phyloP scores from a whole-genome alignment of 306 rosid species.

The Luffa acutangula region DNA sequence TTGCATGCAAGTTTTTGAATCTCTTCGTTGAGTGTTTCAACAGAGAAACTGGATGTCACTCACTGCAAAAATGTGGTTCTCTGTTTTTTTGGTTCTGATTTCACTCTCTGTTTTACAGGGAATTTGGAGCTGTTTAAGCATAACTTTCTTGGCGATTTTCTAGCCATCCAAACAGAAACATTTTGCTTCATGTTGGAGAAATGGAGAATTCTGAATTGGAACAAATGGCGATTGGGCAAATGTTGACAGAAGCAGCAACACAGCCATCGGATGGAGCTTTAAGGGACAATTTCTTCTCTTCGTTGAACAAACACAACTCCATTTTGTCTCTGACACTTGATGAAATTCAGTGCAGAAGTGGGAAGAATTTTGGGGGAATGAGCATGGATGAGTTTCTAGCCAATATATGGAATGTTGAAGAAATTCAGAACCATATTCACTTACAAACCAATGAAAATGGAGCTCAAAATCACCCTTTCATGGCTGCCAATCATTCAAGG shows the following conservation, averaged over 20 bases:
- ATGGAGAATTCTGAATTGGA: not conserved
- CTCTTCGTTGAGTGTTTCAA: not conserved
- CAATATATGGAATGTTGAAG: constrained; percentile 51
- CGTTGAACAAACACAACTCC: constrained; percentile 25
- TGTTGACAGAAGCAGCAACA: not conserved
- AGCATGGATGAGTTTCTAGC: constrained; percentile 69
- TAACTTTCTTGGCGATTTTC: not conserved
- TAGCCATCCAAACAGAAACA: not conserved
- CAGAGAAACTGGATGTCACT: not conserved
- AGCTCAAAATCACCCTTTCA: constrained; percentile 1
- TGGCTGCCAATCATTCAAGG: constrained; percentile 1
- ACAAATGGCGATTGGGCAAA: not conserved
- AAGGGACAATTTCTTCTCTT: constrained; percentile 12
- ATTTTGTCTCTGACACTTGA: constrained; percentile 36
- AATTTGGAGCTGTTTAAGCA: not conserved
- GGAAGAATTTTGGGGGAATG: constrained; percentile 45
- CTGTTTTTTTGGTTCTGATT: not conserved
- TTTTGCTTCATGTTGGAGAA: not conserved
- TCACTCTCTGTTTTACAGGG: not conserved
- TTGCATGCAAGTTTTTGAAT: not conserved
- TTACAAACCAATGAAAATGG: constrained; percentile 8
- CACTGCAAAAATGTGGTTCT: not conserved
- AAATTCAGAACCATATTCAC: constrained; percentile 21
- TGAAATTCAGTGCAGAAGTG: constrained; percentile 44
- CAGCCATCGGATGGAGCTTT: constrained; percentile 1